Evolutionary conservation across 371 early-diverging fungal genomes (phyloP).

Genomic region (Mucor plumbeus): DNA sequence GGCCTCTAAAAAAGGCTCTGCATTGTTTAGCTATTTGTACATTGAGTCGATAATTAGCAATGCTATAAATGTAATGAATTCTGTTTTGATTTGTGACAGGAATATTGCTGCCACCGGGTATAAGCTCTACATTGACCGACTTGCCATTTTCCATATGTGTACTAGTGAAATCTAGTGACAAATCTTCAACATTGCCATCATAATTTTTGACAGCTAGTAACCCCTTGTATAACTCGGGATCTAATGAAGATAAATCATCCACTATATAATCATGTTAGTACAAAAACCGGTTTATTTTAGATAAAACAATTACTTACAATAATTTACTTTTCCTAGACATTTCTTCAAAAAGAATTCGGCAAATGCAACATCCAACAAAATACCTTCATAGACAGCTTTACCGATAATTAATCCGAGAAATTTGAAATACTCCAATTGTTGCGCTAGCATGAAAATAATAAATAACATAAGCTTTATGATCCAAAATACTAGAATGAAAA

Average conservation of each 20-base stretch:
- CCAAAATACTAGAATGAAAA: background rate
- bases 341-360: slow-evolving; percentile 91
- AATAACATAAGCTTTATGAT: slow-evolving; percentile 1
- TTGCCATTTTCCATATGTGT: slow-evolving; percentile 67
- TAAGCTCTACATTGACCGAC: slow-evolving; percentile 69
- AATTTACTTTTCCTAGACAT: slow-evolving; percentile 78
- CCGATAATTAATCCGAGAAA: slow-evolving; percentile 93
- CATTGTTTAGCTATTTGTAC: slow-evolving; percentile 85
- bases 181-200: slow-evolving; percentile 75
- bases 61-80: slow-evolving; percentile 80
- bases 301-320: slow-evolving; percentile 50
- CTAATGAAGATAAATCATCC: slow-evolving; percentile 90
- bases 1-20: slow-evolving; percentile 82
- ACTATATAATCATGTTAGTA: slow-evolving; percentile 39
- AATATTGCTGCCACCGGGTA: slow-evolving; percentile 75
- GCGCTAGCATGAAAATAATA: slow-evolving; percentile 30
- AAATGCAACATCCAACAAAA: slow-evolving; percentile 91
- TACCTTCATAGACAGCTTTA: slow-evolving; percentile 93
- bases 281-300: background rate
- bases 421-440: slow-evolving; percentile 73
- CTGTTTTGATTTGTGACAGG: slow-evolving; percentile 86
- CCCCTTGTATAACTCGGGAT: slow-evolving; percentile 85
- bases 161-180: slow-evolving; percentile 83
- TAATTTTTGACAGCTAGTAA: slow-evolving; percentile 84
- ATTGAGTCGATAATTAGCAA: slow-evolving; percentile 81